Percentiles rank a stretch among this genome's conserved stretches.
phyloP scores from a whole-genome alignment of 1,284 basidiomycete genomes.

The Sanghuangporus sanghuang region DNA sequence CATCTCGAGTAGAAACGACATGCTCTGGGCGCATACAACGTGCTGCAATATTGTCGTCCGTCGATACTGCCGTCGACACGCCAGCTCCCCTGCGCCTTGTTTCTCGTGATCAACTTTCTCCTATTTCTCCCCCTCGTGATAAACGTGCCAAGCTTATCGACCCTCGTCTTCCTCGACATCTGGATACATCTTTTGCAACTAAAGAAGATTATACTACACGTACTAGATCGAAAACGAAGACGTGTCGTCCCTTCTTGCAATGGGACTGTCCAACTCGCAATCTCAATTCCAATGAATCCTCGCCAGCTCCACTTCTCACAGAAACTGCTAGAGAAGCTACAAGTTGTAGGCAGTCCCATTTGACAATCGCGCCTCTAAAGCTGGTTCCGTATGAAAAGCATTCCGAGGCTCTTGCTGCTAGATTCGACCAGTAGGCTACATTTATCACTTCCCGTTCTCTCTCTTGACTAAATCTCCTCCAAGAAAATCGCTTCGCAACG shows the following conservation, averaged over 20 bases:
- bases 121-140: neutral
- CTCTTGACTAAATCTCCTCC: neutral
- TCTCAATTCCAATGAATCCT: too few relatives aligned
- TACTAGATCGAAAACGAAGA: neutral
- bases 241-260: neutral
- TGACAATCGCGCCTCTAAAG: neutral
- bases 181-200: conserved; percentile 3
- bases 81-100: neutral
- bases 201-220: neutral
- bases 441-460: neutral
- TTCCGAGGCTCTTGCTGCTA: neutral
- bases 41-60: conserved; percentile 8
- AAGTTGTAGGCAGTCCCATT: neutral
- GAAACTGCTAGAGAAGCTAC: neutral
- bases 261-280: neutral
- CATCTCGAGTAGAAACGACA: neutral
- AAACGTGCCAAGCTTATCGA: conserved; percentile 8
- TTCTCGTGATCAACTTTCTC: neutral
- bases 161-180: neutral
- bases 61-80: neutral
- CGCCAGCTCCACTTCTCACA: neutral
- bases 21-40: conserved; percentile 12
- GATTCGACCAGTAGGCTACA: neutral
- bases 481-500: neutral
- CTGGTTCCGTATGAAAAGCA: conserved; percentile 9